A percentile compares a stretch with the other conserved stretches of the same genome.
phyloP scores from a whole-genome alignment of 805 yeast genomes.

The Kurtzmaniella fragi region DNA sequence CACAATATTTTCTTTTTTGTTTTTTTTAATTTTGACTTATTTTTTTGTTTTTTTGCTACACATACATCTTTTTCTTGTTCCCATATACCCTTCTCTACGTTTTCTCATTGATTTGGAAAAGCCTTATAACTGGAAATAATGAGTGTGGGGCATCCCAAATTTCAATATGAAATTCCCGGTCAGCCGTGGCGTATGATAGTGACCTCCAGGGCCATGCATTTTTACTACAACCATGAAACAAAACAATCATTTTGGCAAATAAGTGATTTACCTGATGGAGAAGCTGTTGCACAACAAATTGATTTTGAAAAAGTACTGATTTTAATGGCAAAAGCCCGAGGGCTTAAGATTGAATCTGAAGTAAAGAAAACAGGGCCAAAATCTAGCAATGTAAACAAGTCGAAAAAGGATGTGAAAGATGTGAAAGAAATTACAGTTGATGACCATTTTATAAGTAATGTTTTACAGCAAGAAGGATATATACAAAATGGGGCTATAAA shows the following conservation, averaged over 20 bases:
- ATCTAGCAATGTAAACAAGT: background rate
- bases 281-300: constrained; percentile 9
- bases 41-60: no score
- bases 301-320: constrained; percentile 25
- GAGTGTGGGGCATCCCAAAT: constrained; percentile 11
- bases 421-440: background rate
- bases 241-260: constrained; percentile 30
- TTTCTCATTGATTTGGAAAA: background rate
- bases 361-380: background rate
- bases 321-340: constrained; percentile 22
- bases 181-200: constrained; percentile 25
- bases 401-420: constrained; percentile 1
- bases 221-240: constrained; percentile 21
- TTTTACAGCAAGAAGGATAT: constrained; percentile 16
- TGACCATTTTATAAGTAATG: constrained; percentile 5
- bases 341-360: constrained; percentile 8
- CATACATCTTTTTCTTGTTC: no score
- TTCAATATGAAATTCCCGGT: constrained; percentile 15
- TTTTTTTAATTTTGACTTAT: no score
- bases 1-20: no score
- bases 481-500: constrained; percentile 6
- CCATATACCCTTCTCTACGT: no score
- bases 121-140: background rate
- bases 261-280: constrained; percentile 14
- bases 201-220: constrained; percentile 22